These are phyloP conservation scores for Syzygium oleosum DNA, from an alignment of 345 rosid species.

Conservation along the genomic window DNA sequence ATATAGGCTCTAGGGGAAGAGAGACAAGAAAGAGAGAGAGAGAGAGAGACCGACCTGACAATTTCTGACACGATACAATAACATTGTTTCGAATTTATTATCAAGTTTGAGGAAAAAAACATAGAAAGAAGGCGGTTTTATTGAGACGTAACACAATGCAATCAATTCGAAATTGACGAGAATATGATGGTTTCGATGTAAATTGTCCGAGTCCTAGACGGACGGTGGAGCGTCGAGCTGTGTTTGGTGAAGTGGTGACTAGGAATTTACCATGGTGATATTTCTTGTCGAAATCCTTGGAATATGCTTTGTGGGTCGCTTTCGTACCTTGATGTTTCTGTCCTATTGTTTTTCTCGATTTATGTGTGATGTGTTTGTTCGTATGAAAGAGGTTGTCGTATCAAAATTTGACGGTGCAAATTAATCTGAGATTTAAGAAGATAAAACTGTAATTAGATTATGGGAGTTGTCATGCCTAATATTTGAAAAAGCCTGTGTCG, in stretches of 20 bases:
- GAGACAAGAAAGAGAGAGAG: neutral
- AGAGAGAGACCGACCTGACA: neutral
- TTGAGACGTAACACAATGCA: neutral
- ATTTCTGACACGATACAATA: neutral
- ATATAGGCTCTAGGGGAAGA: neutral
- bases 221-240: neutral
- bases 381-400: neutral
- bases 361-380: neutral
- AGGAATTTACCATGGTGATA: neutral
- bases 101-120: rapidly evolving
- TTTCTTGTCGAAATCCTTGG: neutral
- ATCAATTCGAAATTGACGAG: neutral
- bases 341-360: neutral
- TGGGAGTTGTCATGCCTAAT: neutral
- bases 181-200: neutral
- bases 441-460: neutral
- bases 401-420: neutral
- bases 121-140: neutral
- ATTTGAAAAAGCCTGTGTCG: neutral
- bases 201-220: neutral
- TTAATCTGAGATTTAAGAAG: neutral
- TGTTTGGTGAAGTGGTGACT: neutral
- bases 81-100: neutral
- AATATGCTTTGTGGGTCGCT: neutral
- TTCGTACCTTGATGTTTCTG: neutral